Conservation (phyloP, 495 filamentous ascomycete genomes). For the Aspergillus sclerotiicarbonarius region DNA sequence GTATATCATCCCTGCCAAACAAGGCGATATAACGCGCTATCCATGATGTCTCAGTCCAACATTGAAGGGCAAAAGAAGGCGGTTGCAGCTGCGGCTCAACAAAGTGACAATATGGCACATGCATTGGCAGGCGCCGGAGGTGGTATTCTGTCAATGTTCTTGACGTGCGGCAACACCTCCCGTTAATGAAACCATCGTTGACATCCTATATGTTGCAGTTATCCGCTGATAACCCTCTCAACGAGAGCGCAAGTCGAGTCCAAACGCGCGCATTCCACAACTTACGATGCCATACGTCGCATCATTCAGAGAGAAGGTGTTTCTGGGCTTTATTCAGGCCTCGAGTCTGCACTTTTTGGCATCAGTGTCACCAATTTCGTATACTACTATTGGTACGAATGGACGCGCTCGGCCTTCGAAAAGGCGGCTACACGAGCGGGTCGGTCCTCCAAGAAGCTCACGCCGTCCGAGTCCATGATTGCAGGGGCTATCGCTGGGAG, state of each 20-base stretch:
- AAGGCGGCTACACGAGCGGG: slow-evolving; percentile 70
- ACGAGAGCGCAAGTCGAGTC: slow-evolving; percentile 98
- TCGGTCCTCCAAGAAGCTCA: slow-evolving; percentile 79
- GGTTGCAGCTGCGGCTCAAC: slow-evolving; percentile 53
- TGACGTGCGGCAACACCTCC: slow-evolving; percentile 63
- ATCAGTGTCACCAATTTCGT: slow-evolving; percentile 99
- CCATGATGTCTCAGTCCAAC: slow-evolving; percentile 40
- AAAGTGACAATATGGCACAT: slow-evolving; percentile 90
- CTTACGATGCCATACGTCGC: slow-evolving; percentile 74
- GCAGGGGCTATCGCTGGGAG: slow-evolving; percentile 93
- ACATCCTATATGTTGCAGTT: slow-evolving; percentile 50
- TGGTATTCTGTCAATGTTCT: slow-evolving; percentile 88
- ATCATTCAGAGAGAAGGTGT: slow-evolving; percentile 92
- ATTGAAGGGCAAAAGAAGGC: slow-evolving; percentile 35
- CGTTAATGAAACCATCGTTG: slow-evolving; percentile 10
- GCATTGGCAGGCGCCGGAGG: slow-evolving; percentile 85
- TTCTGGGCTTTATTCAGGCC: slow-evolving; percentile 79
- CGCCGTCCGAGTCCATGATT: slow-evolving; percentile 86
- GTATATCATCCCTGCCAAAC: not conserved
- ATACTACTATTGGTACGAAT: slow-evolving; percentile 99
- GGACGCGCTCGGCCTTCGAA: slow-evolving; percentile 87
- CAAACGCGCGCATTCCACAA: slow-evolving; percentile 79
- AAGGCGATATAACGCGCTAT: not conserved
- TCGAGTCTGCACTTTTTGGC: slow-evolving; percentile 90
- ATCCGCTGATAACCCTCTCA: slow-evolving; percentile 95